Percentiles rank a stretch among this genome's conserved stretches.
phyloP scores from a whole-genome alignment of 2,329 filamentous ascomycete genomes.

The Diaporthe sp. region DNA sequence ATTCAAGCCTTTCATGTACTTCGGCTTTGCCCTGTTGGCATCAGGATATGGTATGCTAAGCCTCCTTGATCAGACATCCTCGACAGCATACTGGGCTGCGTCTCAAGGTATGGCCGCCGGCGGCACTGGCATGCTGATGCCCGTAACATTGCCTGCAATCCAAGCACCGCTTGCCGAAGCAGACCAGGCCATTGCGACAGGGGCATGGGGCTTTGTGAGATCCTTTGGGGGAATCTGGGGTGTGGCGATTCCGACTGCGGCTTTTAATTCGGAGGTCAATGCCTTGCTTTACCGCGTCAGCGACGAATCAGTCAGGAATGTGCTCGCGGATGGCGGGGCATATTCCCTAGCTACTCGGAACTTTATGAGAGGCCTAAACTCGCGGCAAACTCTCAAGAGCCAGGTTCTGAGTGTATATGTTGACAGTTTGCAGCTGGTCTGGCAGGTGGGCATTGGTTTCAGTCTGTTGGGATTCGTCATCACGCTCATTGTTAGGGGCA shows the following conservation, averaged over 20 bases:
- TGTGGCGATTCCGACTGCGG: conserved; percentile 56
- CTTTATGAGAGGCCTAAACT: neutral
- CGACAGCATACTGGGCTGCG: conserved; percentile 54
- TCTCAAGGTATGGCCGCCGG: conserved; percentile 55
- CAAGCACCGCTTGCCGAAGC: conserved; percentile 53
- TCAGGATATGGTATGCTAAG: conserved; percentile 46
- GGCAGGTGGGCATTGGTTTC: conserved; percentile 21
- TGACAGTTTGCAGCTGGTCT: conserved; percentile 3
- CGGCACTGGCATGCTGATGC: conserved; percentile 56
- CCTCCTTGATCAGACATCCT: conserved; percentile 51
- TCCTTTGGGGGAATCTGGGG: conserved; percentile 61
- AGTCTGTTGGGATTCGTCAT: conserved; percentile 1
- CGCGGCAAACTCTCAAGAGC: conserved; percentile 13
- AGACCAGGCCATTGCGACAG: conserved; percentile 53
- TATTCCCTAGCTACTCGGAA: conserved; percentile 1
- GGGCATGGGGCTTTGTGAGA: conserved; percentile 59
- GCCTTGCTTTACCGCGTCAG: neutral
- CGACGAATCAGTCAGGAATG: neutral
- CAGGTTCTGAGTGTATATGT: neutral
- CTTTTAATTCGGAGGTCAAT: conserved; percentile 49
- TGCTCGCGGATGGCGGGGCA: neutral
- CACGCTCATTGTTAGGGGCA: conserved; percentile 21
- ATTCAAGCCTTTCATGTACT: neutral
- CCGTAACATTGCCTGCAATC: conserved; percentile 58
- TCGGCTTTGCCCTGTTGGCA: neutral